Evolutionary conservation across 208 protist species (phyloP).

Genomic region (Leptomonas pyrrhocoris): DNA sequence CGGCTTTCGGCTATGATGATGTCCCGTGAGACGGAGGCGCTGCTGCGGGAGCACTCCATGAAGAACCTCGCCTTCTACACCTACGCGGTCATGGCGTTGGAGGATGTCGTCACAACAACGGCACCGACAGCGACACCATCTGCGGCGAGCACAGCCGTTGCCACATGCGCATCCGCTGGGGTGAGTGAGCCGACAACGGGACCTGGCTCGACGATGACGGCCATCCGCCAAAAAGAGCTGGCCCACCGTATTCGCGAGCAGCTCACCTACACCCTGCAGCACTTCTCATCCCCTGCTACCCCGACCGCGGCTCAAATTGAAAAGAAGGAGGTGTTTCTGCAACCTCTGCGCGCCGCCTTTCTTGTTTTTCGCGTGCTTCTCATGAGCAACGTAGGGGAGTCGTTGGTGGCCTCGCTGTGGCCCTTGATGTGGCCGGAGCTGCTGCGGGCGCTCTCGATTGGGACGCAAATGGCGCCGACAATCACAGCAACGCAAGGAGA

Average conservation of each 20-base stretch:
- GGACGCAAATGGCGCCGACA: not conserved
- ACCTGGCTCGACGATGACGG: not conserved
- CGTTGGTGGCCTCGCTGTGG: constrained; percentile 51
- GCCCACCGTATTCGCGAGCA: constrained; percentile 50
- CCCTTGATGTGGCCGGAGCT: constrained; percentile 56
- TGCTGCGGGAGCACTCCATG: constrained; percentile 38
- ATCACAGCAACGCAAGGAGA: not conserved
- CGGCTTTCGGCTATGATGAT: constrained; percentile 42
- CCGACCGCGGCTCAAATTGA: constrained; percentile 23
- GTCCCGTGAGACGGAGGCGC: constrained; percentile 47
- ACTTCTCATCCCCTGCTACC: constrained; percentile 26
- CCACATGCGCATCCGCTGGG: not conserved
- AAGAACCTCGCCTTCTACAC: constrained; percentile 47
- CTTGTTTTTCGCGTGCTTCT: constrained; percentile 73
- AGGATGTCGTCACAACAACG: not conserved
- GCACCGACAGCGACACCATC: constrained; percentile 10
- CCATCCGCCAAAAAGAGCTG: constrained; percentile 39
- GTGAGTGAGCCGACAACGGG: not conserved
- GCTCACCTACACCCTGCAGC: constrained; percentile 32
- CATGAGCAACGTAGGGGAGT: constrained; percentile 25
- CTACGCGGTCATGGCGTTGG: constrained; percentile 17
- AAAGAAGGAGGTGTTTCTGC: constrained; percentile 28
- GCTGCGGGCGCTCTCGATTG: constrained; percentile 9
- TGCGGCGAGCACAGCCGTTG: too few relatives aligned
- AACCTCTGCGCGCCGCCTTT: constrained; percentile 41